A percentile compares a stretch with the other conserved stretches of the same genome.
These are phyloP conservation scores for Gossypium laxum DNA, from an alignment of 441 rosid species.

Conservation along the genomic window DNA sequence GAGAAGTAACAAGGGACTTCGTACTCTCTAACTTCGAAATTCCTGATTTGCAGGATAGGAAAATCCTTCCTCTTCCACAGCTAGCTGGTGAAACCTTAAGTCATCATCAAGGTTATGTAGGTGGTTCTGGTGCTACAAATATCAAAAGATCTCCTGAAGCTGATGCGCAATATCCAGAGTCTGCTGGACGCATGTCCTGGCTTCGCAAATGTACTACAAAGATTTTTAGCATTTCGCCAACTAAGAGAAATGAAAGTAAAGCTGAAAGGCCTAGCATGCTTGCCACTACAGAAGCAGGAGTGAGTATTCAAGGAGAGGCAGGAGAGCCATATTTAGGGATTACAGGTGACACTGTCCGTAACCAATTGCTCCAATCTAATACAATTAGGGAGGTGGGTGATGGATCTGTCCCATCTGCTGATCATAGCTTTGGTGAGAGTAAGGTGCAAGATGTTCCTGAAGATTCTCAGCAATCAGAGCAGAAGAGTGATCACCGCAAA, in stretches of 20 bases:
- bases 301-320: slow-evolving; percentile 25
- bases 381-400: slow-evolving; percentile 23
- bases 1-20: slow-evolving; percentile 47
- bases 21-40: slow-evolving; percentile 45
- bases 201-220: slow-evolving; percentile 51
- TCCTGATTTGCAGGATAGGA: slow-evolving; percentile 35
- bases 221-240: slow-evolving; percentile 54
- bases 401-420: slow-evolving; percentile 41
- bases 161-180: slow-evolving; percentile 31
- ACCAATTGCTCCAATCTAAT: slow-evolving; percentile 28
- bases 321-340: slow-evolving; percentile 18
- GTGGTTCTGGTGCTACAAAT: slow-evolving; percentile 27
- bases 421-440: slow-evolving; percentile 41
- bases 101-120: slow-evolving; percentile 22
- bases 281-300: slow-evolving; percentile 20
- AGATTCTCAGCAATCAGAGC: slow-evolving; percentile 49
- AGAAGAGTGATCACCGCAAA: slow-evolving; percentile 28
- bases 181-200: slow-evolving; percentile 47
- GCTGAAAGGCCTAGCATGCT: slow-evolving; percentile 11
- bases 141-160: slow-evolving; percentile 25
- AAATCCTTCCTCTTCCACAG: slow-evolving; percentile 24
- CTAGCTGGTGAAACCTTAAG: slow-evolving; percentile 27
- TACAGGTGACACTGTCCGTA: slow-evolving; percentile 20
- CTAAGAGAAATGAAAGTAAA: slow-evolving; percentile 31
- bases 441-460: slow-evolving; percentile 37